Evolutionary conservation across 257 asterid genomes (phyloP), one percentile per base, ranked within the genome.

Genomic region (Rhazya stricta): DNA sequence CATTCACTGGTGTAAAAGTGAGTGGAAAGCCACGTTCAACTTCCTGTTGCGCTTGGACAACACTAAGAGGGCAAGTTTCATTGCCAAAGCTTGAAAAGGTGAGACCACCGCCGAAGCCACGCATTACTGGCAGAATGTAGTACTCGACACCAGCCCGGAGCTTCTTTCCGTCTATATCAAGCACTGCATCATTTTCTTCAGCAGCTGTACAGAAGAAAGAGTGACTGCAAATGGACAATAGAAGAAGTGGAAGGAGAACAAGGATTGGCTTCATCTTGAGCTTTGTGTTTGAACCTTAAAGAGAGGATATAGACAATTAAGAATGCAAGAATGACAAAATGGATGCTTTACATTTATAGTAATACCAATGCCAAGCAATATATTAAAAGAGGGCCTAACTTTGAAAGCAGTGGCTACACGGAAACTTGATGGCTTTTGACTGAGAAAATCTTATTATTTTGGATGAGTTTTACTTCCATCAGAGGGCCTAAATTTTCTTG

Each of bases 21-120:
- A 78, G 3, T 2, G 25, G 25, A 27, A 6, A 0, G n/a, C 81
- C 81, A 8, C 10, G 12, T 36, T n/a, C 30, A 23, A 39, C 37
- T 11, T 72, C 77, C n/a, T 27, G 56, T 0, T 16, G 3, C 41
- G 37, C 42, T 29, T 78, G 41, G 18, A 21, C 36, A 5, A 70
- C 71, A 0, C 50, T 62, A 6, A 48, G 73, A 3, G 67, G 66
- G 45, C 75, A 60, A n/a, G 27, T 50, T 1, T 21, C 25, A 41
- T 78, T 63, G 58, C 71, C 46, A 21, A 32, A 51, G 9, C 45
- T 48, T 16, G 75, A 37, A 2, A 72, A 11, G 0, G 61, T 37
- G 27, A 53, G 77, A 10, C 77, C 77, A 51, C 58, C 76, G 5
- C 60, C 37, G 23, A 4, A 7, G 13, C 67, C 42, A 25, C 69